Percentiles rank a stretch among this genome's conserved stretches.
Evolutionary conservation across 2,329 filamentous ascomycete species (phyloP).

Genomic region (Botrytis fragariae): DNA sequence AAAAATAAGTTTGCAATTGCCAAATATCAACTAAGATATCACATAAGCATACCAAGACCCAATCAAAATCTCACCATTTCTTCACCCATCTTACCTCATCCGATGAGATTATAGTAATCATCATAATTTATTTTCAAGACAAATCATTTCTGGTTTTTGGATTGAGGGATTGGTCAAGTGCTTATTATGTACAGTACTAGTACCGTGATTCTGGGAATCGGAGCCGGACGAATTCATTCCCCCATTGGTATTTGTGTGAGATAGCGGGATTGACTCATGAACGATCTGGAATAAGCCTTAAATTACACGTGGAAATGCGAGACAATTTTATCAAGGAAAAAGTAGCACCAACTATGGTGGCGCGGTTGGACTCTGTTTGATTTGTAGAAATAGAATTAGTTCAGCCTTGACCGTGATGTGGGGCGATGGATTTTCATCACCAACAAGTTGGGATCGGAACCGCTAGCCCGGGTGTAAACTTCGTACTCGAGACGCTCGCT

Average conservation of each 20-base stretch:
- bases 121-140: neutral
- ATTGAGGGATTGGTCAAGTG: neutral
- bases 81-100: neutral
- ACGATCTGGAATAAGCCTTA: neutral
- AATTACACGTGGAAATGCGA: neutral
- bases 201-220: neutral
- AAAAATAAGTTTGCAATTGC: neutral
- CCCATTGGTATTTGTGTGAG: neutral
- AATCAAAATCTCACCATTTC: neutral
- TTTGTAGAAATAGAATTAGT: neutral
- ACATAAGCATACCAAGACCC: neutral
- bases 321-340: neutral
- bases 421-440: neutral
- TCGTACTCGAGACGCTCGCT: neutral
- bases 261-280: neutral
- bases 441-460: neutral
- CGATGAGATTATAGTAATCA: neutral
- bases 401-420: neutral
- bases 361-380: neutral
- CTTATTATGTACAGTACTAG: neutral
- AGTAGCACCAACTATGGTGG: neutral
- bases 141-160: neutral
- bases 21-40: conserved; percentile 1
- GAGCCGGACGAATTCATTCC: neutral
- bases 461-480: neutral